Percentiles rank a stretch among this genome's conserved stretches.
Evolutionary conservation across 2,329 filamentous ascomycete species (phyloP).

Genomic region (Xylariaceae sp.): DNA sequence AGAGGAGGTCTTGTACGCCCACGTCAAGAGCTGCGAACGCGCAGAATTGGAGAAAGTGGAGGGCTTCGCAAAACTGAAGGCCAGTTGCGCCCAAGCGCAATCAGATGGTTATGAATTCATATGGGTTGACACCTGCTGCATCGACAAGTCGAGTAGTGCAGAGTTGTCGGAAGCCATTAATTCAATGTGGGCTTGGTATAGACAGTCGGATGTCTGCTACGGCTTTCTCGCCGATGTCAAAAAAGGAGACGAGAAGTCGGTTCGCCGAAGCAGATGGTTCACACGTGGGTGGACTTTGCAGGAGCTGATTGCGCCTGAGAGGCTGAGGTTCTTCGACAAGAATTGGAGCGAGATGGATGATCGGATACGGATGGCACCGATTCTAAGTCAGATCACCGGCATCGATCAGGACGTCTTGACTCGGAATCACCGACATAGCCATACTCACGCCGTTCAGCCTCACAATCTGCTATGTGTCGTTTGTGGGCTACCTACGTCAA

Average conservation of each 20-base stretch:
- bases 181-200: conserved; percentile 8
- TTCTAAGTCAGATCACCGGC: conserved; percentile 4
- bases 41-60: conserved; percentile 1
- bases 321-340: conserved; percentile 1
- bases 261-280: conserved; percentile 5
- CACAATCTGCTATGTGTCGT: neutral
- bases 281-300: conserved; percentile 4
- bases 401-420: conserved; percentile 3
- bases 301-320: conserved; percentile 1
- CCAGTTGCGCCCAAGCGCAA: neutral
- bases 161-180: conserved; percentile 5
- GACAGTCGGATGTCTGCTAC: conserved; percentile 5
- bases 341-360: conserved; percentile 4
- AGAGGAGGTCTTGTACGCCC: conserved; percentile 5
- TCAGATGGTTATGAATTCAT: conserved; percentile 1
- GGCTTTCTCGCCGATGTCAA: conserved; percentile 4
- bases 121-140: conserved; percentile 12
- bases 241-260: neutral
- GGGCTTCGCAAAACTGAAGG: neutral
- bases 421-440: neutral
- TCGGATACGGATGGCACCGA: neutral
- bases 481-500: neutral
- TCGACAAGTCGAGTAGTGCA: conserved; percentile 7
- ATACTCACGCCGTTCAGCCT: neutral
- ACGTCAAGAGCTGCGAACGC: neutral